phyloP scores from a whole-genome alignment of 1,139 yeast species.

The Protomyces macrosporus region DNA sequence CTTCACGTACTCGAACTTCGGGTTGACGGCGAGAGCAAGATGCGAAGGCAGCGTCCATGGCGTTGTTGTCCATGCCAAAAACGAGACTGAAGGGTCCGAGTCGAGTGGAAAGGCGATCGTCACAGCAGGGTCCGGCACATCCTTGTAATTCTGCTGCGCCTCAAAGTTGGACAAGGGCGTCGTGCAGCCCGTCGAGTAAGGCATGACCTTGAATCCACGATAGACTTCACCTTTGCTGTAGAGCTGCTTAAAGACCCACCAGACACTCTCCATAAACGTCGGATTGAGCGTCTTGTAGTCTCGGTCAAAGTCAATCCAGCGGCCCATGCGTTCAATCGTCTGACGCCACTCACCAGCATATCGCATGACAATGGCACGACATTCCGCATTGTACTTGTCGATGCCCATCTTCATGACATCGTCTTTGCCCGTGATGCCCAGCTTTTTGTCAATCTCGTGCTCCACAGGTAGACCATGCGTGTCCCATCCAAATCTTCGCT shows the following conservation, averaged over 20 bases:
- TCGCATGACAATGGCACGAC: conserved; percentile 95
- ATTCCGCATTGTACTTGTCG: conserved; percentile 86
- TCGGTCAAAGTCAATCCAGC: conserved; percentile 99
- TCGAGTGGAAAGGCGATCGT: conserved; percentile 81
- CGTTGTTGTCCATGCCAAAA: conserved; percentile 98
- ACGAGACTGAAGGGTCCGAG: conserved; percentile 70
- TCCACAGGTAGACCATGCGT: conserved; percentile 98
- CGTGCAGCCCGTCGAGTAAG: conserved; percentile 94
- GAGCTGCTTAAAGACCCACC: conserved; percentile 97
- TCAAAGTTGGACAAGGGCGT: conserved; percentile 96
- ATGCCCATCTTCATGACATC: conserved; percentile 81
- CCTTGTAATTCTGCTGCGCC: conserved; percentile 97
- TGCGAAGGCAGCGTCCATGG: conserved; percentile 99
- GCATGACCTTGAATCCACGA: conserved; percentile 96
- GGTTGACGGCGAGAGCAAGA: conserved; percentile 84
- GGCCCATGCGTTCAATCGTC: conserved; percentile 87
- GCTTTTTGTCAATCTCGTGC: conserved; percentile 95
- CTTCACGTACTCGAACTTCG: conserved; percentile 84
- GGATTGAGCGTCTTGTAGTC: conserved; percentile 97
- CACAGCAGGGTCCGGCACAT: conserved; percentile 93
- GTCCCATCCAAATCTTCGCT: conserved; percentile 99
- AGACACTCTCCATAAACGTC: conserved; percentile 90
- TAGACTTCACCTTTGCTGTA: conserved; percentile 81
- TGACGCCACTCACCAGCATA: conserved; percentile 92
- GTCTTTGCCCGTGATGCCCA: conserved; percentile 86